These are phyloP conservation scores for Tuber aestivum DNA, from an alignment of 495 filamentous ascomycete genomes.

Conservation along the genomic window DNA sequence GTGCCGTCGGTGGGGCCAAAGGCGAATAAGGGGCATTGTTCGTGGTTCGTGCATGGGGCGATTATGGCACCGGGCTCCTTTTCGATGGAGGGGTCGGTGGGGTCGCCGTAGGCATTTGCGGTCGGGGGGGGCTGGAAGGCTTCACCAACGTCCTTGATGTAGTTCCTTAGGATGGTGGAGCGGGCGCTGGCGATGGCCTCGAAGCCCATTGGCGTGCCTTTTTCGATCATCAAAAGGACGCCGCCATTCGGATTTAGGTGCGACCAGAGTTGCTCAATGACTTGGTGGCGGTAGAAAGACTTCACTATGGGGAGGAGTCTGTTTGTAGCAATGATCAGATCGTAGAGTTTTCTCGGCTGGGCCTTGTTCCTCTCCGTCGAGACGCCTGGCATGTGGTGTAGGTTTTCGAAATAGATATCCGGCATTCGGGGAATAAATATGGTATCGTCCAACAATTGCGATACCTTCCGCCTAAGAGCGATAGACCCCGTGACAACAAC, in stretches of 20 bases:
- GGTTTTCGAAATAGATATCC: too few relatives aligned
- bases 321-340: too few relatives aligned
- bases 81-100: constrained; percentile 44
- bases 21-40: constrained; percentile 79
- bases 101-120: constrained; percentile 46
- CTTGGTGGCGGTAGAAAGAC: constrained; percentile 64
- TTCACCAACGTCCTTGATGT: constrained; percentile 62
- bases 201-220: constrained; percentile 84
- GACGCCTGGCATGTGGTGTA: too few relatives aligned
- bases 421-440: constrained; percentile 87
- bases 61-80: constrained; percentile 86
- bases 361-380: too few relatives aligned
- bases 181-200: constrained; percentile 83
- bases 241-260: constrained; percentile 79
- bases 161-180: constrained; percentile 64
- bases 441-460: constrained; percentile 74
- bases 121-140: constrained; percentile 35
- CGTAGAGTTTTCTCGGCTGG: too few relatives aligned
- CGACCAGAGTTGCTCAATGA: constrained; percentile 81
- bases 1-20: constrained; percentile 57
- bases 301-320: constrained; percentile 66
- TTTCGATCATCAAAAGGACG: constrained; percentile 81
- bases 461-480: constrained; percentile 67
- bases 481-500: constrained; percentile 56
- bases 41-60: constrained; percentile 91